These are phyloP conservation scores for Euphorbia pulcherrima DNA, from an alignment of 345 rosid species.

Conservation along the genomic window DNA sequence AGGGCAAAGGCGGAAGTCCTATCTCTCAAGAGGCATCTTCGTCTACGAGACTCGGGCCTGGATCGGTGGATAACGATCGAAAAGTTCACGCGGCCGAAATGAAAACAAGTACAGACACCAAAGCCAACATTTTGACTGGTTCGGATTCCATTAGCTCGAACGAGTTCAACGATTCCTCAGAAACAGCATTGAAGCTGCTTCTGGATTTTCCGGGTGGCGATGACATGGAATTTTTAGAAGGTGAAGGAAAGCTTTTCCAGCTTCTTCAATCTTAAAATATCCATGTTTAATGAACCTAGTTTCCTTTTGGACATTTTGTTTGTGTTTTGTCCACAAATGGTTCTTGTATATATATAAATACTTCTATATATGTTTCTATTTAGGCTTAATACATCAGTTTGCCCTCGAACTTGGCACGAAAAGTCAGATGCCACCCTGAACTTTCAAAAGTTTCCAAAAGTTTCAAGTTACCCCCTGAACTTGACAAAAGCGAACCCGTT, in stretches of 20 bases:
- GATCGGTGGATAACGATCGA: slow-evolving; percentile 6
- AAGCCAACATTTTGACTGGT: slow-evolving; percentile 12
- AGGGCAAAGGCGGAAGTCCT: slow-evolving; percentile 16
- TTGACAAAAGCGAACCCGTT: too few relatives aligned
- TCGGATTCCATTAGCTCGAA: slow-evolving; percentile 28
- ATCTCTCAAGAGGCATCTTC: slow-evolving; percentile 5
- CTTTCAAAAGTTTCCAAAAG: too few relatives aligned
- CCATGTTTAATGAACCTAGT: not conserved
- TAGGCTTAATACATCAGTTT: too few relatives aligned
- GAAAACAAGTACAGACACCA: slow-evolving; percentile 1
- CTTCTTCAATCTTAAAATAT: slow-evolving; percentile 18
- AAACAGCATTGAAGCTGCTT: slow-evolving; percentile 26
- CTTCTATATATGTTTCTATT: too few relatives aligned
- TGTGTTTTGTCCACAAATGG: not conserved
- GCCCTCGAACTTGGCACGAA: too few relatives aligned
- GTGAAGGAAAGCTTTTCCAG: slow-evolving; percentile 13
- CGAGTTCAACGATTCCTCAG: slow-evolving; percentile 28
- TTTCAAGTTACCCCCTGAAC: too few relatives aligned
- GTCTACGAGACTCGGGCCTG: slow-evolving; percentile 10
- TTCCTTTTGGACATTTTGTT: not conserved
- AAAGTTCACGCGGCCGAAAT: slow-evolving; percentile 8
- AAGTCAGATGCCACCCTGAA: too few relatives aligned
- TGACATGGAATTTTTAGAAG: slow-evolving; percentile 26
- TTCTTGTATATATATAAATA: not conserved
- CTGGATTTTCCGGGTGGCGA: slow-evolving; percentile 22